Evolutionary conservation across 805 yeast genomes (phyloP), one percentile per base, ranked within the genome.

Genomic region (Teunomyces aglyptinius): DNA sequence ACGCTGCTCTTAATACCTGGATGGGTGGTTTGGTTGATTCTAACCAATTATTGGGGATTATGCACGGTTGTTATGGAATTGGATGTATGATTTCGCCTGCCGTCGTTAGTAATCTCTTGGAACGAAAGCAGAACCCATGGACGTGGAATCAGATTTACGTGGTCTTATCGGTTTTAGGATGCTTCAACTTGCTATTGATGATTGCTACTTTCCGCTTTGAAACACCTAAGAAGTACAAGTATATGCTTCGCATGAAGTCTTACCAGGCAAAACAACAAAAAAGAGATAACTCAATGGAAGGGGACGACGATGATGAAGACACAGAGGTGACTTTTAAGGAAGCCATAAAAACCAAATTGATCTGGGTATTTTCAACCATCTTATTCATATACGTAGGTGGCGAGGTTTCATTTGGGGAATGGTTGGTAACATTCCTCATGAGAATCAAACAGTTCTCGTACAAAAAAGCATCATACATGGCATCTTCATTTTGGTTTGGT

Each of bases 1-100:
- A 83, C 57, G 78, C 85, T 31, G 64, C 77, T 7, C 62, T 80
- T 55, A 81, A 80, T 53, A 67, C 79, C 12, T 82, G 80, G 75
- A 61, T 77, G 54, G 82, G 82, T 2, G 58, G 60, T 24, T 61
- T 79, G 41, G 65, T 58, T 10, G 76, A 77, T 51, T 65, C 76
- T 5, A 77, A 78, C 59, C 80, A 76, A 55, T 56, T 79, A 11
- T 57, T 79, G 47, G 83, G 83, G 2, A 56, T 75, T 1, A 57
- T 79, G 58, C 84, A 79, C 58, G 77, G 82, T 0, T 70, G 68
- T 50, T 79, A 76, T 52, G 83, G 83, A 0, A 53, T 78, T 4
- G 84, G 83, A 2, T 76, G 82, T 46, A 68, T 78, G 65, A 61
- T 77, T 2, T 70, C 81, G 3, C 83, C 83, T 0, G 61, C 76